These are phyloP conservation scores for Aquilaria agallochum DNA, from an alignment of 441 rosid species.

Conservation along the genomic window DNA sequence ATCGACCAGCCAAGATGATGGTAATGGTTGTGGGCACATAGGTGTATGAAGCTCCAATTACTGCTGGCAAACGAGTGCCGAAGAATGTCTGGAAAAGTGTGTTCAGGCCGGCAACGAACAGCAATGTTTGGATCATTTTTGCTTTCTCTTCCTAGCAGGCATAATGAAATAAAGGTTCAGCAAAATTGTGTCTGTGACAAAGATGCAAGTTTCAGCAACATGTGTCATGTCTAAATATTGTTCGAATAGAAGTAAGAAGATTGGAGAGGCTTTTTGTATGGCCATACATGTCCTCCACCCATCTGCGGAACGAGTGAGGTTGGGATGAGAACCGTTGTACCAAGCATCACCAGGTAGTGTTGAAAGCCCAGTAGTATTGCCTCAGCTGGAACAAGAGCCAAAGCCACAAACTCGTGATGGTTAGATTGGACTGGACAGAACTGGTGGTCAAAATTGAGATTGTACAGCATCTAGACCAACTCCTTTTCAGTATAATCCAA, in stretches of 20 bases:
- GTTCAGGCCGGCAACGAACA: slow-evolving; percentile 66
- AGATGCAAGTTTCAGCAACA: too few relatives aligned
- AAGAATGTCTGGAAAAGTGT: slow-evolving; percentile 55
- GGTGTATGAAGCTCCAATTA: slow-evolving; percentile 63
- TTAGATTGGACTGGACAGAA: slow-evolving; percentile 1
- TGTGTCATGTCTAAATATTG: too few relatives aligned
- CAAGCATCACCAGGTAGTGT: slow-evolving; percentile 75
- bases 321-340: slow-evolving; percentile 67
- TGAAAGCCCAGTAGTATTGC: slow-evolving; percentile 68
- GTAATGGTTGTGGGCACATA: slow-evolving; percentile 67
- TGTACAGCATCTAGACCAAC: background rate
- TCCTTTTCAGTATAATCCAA: too few relatives aligned
- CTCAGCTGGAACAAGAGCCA: slow-evolving; percentile 43
- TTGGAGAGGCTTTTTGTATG: background rate
- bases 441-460: slow-evolving; percentile 2
- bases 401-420: background rate
- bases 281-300: slow-evolving; percentile 65
- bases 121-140: slow-evolving; percentile 61
- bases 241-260: too few relatives aligned
- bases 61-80: slow-evolving; percentile 67
- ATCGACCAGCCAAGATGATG: slow-evolving; percentile 57
- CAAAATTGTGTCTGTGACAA: too few relatives aligned
- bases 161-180: background rate
- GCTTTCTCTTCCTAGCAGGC: slow-evolving; percentile 61
- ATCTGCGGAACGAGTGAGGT: slow-evolving; percentile 58